Evolutionary conservation across 208 protist genomes (phyloP), one percentile per base, ranked within the genome.

Genomic region (Angomonas deanei): DNA sequence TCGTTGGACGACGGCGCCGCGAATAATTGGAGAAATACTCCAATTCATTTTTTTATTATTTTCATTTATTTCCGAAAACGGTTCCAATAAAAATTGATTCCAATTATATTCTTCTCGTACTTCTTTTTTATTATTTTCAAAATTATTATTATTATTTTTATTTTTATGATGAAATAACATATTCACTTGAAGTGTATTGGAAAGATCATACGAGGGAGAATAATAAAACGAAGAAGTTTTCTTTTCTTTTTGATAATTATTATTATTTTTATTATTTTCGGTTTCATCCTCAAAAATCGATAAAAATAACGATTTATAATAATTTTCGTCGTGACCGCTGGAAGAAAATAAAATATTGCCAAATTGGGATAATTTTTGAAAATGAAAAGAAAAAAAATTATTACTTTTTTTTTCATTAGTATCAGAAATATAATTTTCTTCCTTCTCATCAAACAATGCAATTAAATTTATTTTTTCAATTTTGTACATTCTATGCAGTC

Each of bases 191-290:
- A 99, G 73, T 10, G 94, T 93, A 68, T 96, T 83, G 0, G 95
- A 97, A 0, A 99, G 65, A 70, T 99, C 96, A 69, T 98, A 98
- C 0, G 89, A 97, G 80, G 97, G 93, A 27, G 85, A 91, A 69
- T 97, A 99, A 74, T 94, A 98, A 60, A 98, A 98, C 50, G 97
- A 66, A 8, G 77, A 86, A 17, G 78, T 2, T 27, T 56, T 11
- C 27, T n/a, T 24, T 30, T 5, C 2, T 11, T 31, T 11, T 4
- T 30, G 1, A 13, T 27, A 17, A 6, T 24, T 53, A 6, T 24
- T 53, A 27, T 53, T 53, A 13, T 24, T 53, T 27, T 24, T 53
- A 13, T 11, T 13, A 53, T 17, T 17, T 4, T 30, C 26, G 27
- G 3, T 15, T 4, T 27, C 50, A 27, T 5, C 50, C 3, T 56